phyloP scores from a whole-genome alignment of 257 asterid genomes.

The Solanum etuberosum region DNA sequence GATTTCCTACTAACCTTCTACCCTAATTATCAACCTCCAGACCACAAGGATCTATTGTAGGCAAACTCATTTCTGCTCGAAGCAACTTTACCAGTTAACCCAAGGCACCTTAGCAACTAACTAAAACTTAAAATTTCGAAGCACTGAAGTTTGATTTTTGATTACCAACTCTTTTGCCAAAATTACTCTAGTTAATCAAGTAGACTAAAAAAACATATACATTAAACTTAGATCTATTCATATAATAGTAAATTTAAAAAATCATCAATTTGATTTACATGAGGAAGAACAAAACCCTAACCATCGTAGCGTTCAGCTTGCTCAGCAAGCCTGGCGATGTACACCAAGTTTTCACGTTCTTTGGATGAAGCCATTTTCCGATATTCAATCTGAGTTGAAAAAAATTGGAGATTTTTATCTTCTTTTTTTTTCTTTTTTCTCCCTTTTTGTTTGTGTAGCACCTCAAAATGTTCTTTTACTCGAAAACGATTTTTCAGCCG shows the following conservation, averaged over 20 bases:
- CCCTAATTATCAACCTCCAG: neutral
- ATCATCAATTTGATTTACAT: neutral
- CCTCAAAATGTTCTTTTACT: slow-evolving; percentile 4
- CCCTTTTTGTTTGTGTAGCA: neutral
- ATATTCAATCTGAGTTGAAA: slow-evolving; percentile 5
- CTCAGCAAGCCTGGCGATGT: slow-evolving; percentile 47
- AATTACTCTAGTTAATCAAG: neutral
- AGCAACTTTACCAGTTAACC: neutral
- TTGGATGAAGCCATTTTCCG: slow-evolving; percentile 28
- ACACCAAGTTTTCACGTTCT: slow-evolving; percentile 44
- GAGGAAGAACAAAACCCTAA: slow-evolving; percentile 7
- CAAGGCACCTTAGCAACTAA: neutral
- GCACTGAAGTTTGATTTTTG: neutral
- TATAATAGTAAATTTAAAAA: neutral
- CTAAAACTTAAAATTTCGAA: neutral
- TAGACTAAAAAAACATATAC: neutral
- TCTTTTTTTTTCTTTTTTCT: neutral
- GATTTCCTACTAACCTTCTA: neutral
- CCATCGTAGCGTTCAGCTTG: slow-evolving; percentile 56
- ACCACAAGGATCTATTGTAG: neutral
- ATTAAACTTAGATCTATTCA: slow-evolving; percentile 12
- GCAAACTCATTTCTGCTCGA: neutral
- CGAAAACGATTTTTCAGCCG: slow-evolving; percentile 1
- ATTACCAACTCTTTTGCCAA: neutral
- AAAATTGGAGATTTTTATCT: neutral